A percentile compares a stretch with the other conserved stretches of the same genome.
phyloP scores from a whole-genome alignment of 2,329 filamentous ascomycete species.

The Aspergillus clavatus region DNA sequence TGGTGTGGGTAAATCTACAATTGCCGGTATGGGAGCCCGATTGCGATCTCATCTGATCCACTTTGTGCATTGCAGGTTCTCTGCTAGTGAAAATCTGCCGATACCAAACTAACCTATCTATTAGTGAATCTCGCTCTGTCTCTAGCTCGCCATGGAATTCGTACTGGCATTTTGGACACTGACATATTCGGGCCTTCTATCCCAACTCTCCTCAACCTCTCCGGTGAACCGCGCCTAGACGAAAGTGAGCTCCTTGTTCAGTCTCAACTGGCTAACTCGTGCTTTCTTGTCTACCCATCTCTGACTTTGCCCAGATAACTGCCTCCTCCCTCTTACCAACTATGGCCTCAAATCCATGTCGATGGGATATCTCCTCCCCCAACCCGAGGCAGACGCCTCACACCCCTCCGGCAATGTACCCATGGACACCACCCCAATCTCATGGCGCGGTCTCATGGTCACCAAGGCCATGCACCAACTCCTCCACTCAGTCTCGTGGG shows the following conservation, averaged over 20 bases:
- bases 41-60: not conserved
- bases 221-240: slow-evolving; percentile 71
- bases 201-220: slow-evolving; percentile 79
- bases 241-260: slow-evolving; percentile 50
- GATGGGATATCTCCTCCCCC: slow-evolving; percentile 81
- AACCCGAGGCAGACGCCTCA: slow-evolving; percentile 23
- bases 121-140: slow-evolving; percentile 75
- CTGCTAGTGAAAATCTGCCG: no score
- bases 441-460: slow-evolving; percentile 95
- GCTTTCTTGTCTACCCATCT: not conserved
- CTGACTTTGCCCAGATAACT: slow-evolving; percentile 27
- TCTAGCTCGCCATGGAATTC: slow-evolving; percentile 74
- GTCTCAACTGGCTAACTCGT: not conserved
- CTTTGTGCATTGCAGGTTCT: not conserved
- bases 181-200: slow-evolving; percentile 97
- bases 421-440: slow-evolving; percentile 64
- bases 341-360: slow-evolving; percentile 98
- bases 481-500: slow-evolving; percentile 93
- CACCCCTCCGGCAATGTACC: slow-evolving; percentile 23
- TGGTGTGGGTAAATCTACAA: slow-evolving; percentile 95
- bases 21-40: slow-evolving; percentile 58
- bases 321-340: slow-evolving; percentile 81
- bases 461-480: slow-evolving; percentile 96
- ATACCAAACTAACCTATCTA: slow-evolving; percentile 1
- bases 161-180: slow-evolving; percentile 84